phyloP scores from a whole-genome alignment of 2,329 filamentous ascomycete genomes.

The Aspergillus novoparasiticus region DNA sequence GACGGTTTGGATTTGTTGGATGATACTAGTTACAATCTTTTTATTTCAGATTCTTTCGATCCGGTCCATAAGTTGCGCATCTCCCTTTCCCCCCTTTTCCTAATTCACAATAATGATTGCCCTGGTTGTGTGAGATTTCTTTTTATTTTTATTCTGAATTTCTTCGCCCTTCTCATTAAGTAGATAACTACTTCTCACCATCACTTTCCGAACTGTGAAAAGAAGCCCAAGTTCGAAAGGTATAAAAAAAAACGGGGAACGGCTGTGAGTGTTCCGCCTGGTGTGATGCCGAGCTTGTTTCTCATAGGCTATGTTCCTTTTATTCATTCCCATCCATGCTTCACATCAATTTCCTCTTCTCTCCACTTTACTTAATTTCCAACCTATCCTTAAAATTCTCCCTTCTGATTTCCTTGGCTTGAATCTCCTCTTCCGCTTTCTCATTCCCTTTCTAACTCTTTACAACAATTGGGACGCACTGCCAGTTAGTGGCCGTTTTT shows the following conservation, averaged over 20 bases:
- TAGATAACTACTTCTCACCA: neutral
- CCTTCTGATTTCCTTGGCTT: neutral
- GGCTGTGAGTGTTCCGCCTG: slow-evolving; percentile 36
- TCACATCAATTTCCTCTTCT: slow-evolving; percentile 4
- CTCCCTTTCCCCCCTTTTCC: neutral
- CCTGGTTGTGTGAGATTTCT: neutral
- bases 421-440: neutral
- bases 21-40: too few species aligned
- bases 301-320: slow-evolving; percentile 16
- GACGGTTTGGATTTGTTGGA: neutral
- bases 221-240: neutral
- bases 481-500: neutral
- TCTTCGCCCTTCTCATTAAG: neutral
- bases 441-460: neutral
- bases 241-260: slow-evolving; percentile 21
- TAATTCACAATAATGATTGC: neutral
- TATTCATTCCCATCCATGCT: slow-evolving; percentile 5
- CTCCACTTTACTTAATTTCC: slow-evolving; percentile 5
- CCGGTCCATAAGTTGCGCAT: too few species aligned
- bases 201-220: neutral
- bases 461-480: neutral
- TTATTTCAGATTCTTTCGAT: too few species aligned
- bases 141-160: neutral
- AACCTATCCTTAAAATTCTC: neutral
- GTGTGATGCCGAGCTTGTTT: slow-evolving; percentile 29